Base-by-base conservation (phyloP, 495 filamentous ascomycete species). In the Physcia stellaris region DNA sequence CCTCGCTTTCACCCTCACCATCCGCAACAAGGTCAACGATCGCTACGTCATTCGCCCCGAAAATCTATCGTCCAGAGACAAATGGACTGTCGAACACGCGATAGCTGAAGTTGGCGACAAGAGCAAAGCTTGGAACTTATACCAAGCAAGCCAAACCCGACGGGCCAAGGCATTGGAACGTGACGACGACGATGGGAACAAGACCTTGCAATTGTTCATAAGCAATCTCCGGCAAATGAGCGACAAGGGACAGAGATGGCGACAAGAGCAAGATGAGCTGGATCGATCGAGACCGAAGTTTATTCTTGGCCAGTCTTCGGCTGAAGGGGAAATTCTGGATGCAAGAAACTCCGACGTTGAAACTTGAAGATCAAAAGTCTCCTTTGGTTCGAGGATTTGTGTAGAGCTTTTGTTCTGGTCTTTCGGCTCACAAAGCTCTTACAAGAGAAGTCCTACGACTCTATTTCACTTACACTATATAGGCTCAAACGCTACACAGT, bases 71-170 rank as follows among this genome's bases (percentile, higher is more conserved):
- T 32, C 57, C 11, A 10, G 44, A 0, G 73, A 87, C 45, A 54
- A 59, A 1, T 98, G 90, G 88, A 55, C 57, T 0, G 59, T 95
- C 27, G 76, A 93, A 39, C 94, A 93, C 56, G 63, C 71, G 18
- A 53, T 94, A 22, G 57, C 64, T 31, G 80, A 90, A 49, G 47
- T 77, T 2, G 24, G 48, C 0, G 41, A 47, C 0, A 16, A 37
- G 0, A 34, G 53, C 3, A 47, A 59, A 1, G 70, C 68, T 2
- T 46, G 55, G 18, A 54, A 18, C 0, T 48, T 76, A 21, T 86
- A 82, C 46, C 18, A 60, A 12, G 50, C 53, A 33, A 56, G 66
- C 20, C 62, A 69, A 41, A 37, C 39, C 1, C 66, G 82, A 1
- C 73, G 81, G 10, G 45, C 52, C 30, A 66, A 62, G 36, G 50